Conservation (phyloP, 2,329 filamentous ascomycete genomes). For the Plenodomus biglobosus region DNA sequence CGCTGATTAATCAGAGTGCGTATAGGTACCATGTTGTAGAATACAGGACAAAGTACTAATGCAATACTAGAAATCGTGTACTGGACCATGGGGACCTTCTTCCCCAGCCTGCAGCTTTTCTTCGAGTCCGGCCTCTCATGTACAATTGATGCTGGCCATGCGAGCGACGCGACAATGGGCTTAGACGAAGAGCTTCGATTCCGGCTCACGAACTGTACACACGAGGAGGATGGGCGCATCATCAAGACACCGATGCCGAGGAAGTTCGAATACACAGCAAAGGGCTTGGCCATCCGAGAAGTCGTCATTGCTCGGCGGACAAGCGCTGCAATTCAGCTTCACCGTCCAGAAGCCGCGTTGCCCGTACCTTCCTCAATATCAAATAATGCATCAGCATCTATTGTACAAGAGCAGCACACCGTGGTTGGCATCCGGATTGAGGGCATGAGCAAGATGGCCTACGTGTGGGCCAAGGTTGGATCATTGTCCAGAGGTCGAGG, state of each 20-base stretch:
- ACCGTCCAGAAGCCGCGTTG: neutral
- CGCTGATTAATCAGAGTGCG: slow-evolving; percentile 27
- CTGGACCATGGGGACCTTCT: slow-evolving; percentile 35
- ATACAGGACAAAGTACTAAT: slow-evolving; percentile 1
- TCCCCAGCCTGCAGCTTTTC: slow-evolving; percentile 33
- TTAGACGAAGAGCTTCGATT: slow-evolving; percentile 30
- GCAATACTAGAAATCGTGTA: slow-evolving; percentile 21
- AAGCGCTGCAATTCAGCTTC: slow-evolving; percentile 20
- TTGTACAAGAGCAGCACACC: slow-evolving; percentile 21
- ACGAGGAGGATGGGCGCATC: slow-evolving; percentile 30
- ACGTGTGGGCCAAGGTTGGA: slow-evolving; percentile 21
- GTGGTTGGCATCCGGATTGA: slow-evolving; percentile 30
- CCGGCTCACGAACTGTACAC: slow-evolving; percentile 30
- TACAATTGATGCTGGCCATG: slow-evolving; percentile 22
- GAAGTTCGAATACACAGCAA: slow-evolving; percentile 8
- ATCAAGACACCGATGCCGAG: slow-evolving; percentile 17
- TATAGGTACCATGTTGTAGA: neutral
- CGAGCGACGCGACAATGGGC: slow-evolving; percentile 18
- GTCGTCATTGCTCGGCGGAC: slow-evolving; percentile 21
- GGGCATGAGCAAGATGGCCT: slow-evolving; percentile 29
- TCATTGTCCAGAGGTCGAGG: neutral
- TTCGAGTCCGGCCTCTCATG: slow-evolving; percentile 34
- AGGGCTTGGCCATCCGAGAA: slow-evolving; percentile 24
- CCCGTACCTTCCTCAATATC: neutral
- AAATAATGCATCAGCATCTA: slow-evolving; percentile 2